Evolutionary conservation across 2,329 filamentous ascomycete species (phyloP).

Genomic region (Exserohilum rostratum): DNA sequence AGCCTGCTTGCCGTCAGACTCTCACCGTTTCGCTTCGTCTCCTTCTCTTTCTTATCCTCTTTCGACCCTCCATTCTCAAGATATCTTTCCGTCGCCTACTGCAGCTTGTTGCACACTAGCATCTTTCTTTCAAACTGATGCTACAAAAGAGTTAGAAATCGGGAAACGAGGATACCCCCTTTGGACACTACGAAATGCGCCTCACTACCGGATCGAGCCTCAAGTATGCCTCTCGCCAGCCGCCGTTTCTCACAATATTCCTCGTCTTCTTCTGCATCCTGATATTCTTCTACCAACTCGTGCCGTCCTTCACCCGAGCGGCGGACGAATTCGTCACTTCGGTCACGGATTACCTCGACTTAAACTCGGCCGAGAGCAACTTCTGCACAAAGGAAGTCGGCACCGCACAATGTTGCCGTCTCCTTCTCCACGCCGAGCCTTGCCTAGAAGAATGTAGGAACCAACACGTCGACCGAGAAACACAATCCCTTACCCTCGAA

Average conservation of each 20-base stretch:
- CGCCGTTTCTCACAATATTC: neutral
- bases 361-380: neutral
- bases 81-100: neutral
- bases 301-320: conserved; percentile 1
- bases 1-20: conserved; percentile 1
- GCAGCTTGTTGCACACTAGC: neutral
- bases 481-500: neutral
- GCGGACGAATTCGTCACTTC: neutral
- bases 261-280: conserved; percentile 11
- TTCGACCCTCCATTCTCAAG: too few species aligned
- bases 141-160: neutral
- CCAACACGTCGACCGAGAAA: conserved; percentile 3
- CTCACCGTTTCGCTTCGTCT: neutral
- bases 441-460: conserved; percentile 12
- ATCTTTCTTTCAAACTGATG: neutral
- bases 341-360: neutral
- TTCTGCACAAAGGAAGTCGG: conserved; percentile 9
- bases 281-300: conserved; percentile 15
- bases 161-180: neutral
- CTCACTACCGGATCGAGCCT: neutral
- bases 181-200: neutral
- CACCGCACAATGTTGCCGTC: conserved; percentile 1
- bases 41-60: neutral
- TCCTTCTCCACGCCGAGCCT: conserved; percentile 3
- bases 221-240: conserved; percentile 3